phyloP scores from a whole-genome alignment of 345 rosid species.

The Kandelia obovata region DNA sequence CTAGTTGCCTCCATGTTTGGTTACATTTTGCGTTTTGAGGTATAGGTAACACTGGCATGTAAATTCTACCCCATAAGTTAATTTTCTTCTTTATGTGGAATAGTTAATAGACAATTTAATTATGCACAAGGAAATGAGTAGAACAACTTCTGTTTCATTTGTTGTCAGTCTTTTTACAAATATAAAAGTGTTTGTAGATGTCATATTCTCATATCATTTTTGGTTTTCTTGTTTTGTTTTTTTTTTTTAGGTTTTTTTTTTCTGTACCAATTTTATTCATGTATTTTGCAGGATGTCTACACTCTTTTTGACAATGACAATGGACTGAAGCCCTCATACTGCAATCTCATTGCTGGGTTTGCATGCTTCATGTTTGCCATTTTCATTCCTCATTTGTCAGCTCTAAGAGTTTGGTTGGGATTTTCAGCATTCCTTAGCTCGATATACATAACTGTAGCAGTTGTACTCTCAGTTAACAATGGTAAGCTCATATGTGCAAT shows the following conservation, averaged over 20 bases:
- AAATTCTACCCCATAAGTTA: too few species aligned
- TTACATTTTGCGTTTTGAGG: too few species aligned
- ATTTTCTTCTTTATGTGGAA: too few species aligned
- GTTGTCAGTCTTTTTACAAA: too few species aligned
- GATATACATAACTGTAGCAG: slow-evolving; percentile 56
- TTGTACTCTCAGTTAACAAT: slow-evolving; percentile 56
- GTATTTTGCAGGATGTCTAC: slow-evolving; percentile 48
- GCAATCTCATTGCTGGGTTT: slow-evolving; percentile 45
- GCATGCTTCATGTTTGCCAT: slow-evolving; percentile 68
- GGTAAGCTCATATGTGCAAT: slow-evolving; percentile 38
- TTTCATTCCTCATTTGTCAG: slow-evolving; percentile 79
- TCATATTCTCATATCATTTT: background rate
- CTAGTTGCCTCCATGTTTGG: too few species aligned
- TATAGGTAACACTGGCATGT: too few species aligned
- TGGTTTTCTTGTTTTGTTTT: background rate
- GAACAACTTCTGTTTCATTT: too few species aligned
- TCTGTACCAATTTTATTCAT: background rate
- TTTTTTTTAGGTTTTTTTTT: background rate
- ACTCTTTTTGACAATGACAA: slow-evolving; percentile 43
- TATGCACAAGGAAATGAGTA: too few species aligned
- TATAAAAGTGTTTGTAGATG: too few species aligned
- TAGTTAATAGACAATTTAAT: too few species aligned
- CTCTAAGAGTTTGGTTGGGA: slow-evolving; percentile 79
- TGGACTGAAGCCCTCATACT: slow-evolving; percentile 56
- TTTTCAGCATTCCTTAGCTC: slow-evolving; percentile 68